Evolutionary conservation across 2,329 filamentous ascomycete species (phyloP).

Genomic region (Talaromyces sp.): DNA sequence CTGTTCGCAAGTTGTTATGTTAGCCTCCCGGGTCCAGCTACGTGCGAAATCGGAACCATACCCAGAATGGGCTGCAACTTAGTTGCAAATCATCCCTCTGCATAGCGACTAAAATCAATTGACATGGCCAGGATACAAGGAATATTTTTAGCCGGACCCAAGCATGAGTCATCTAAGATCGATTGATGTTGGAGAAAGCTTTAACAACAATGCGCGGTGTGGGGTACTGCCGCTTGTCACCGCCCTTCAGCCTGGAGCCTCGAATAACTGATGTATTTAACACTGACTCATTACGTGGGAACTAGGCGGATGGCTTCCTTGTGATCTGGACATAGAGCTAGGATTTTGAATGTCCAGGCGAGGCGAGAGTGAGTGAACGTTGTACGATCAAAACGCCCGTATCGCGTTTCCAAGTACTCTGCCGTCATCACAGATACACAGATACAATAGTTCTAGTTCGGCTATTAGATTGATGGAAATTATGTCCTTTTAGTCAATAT

Average conservation of each 20-base stretch:
- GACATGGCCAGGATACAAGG: background rate
- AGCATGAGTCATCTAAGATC: background rate
- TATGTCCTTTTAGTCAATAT: background rate
- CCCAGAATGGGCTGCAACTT: background rate
- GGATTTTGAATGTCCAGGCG: no score
- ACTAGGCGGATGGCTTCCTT: no score
- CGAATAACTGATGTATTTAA: no score
- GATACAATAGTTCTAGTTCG: no score
- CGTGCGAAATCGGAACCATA: background rate
- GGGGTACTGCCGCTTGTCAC: background rate
- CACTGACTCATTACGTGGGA: no score
- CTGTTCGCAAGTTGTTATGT: constrained; percentile 16
- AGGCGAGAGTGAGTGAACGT: background rate
- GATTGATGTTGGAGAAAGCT: background rate
- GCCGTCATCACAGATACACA: no score
- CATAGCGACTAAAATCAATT: background rate
- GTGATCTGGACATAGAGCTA: no score
- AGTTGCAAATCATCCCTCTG: background rate
- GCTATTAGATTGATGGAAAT: background rate
- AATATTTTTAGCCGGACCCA: background rate
- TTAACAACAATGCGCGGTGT: background rate
- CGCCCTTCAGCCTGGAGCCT: background rate
- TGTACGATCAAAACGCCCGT: background rate
- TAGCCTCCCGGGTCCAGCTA: background rate
- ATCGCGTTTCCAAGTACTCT: no score